phyloP scores from a whole-genome alignment of 139 green algal genomes.

The Chlamydomonas sp. region DNA sequence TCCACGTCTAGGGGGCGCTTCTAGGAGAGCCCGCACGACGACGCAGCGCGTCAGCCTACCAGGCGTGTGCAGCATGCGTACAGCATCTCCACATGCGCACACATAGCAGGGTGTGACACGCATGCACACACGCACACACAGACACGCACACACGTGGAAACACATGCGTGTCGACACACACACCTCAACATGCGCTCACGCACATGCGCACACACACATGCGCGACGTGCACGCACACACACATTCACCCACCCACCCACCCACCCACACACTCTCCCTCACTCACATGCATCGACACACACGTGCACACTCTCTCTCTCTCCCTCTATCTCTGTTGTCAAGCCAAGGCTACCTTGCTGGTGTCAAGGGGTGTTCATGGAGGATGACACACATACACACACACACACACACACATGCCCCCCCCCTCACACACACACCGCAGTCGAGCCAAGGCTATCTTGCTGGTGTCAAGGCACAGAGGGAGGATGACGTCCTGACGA shows the following conservation, averaged over 20 bases:
- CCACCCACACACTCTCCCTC: not conserved
- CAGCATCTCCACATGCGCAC: not conserved
- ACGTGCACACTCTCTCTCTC: not conserved
- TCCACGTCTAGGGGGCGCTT: too few species aligned
- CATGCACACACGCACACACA: not conserved
- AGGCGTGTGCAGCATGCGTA: too few species aligned
- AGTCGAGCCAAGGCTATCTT: slow-evolving; percentile 31
- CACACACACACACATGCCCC: not conserved
- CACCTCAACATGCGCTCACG: too few species aligned
- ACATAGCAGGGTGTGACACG: not conserved
- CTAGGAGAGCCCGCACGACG: too few species aligned
- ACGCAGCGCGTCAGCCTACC: too few species aligned
- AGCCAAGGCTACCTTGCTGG: too few species aligned
- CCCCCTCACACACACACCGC: not conserved
- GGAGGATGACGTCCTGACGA: slow-evolving; percentile 43
- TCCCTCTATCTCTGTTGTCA: too few species aligned
- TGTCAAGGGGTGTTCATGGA: too few species aligned
- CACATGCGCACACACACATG: not conserved
- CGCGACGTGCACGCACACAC: not conserved
- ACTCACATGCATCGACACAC: not conserved
- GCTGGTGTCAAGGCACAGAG: slow-evolving; percentile 37
- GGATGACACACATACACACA: not conserved
- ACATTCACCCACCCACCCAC: not conserved
- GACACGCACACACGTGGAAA: not conserved
- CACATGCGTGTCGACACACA: too few species aligned